Conservation (phyloP, 2,329 filamentous ascomycete species). For the Proliferodiscus dingleyae region DNA sequence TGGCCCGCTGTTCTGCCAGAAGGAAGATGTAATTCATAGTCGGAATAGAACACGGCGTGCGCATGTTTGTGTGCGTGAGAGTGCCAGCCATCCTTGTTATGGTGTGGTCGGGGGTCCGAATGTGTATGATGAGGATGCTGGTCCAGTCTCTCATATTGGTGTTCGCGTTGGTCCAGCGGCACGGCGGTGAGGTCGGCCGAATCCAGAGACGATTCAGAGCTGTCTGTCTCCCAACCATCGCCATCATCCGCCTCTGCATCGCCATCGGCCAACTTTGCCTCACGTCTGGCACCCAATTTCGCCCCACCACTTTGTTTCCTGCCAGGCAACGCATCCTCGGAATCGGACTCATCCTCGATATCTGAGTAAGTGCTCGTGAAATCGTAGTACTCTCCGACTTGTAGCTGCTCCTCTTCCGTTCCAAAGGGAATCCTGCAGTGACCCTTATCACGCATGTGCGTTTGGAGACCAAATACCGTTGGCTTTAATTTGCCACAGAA, state of each 20-base stretch:
- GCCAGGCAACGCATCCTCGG: constrained; percentile 45
- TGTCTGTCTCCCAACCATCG: constrained; percentile 95
- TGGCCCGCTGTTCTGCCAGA: constrained; percentile 87
- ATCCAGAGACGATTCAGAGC: constrained; percentile 80
- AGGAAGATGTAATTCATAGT: constrained; percentile 90
- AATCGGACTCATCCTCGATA: constrained; percentile 57
- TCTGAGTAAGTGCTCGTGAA: constrained; percentile 96
- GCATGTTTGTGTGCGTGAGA: constrained; percentile 72
- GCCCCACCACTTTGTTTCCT: constrained; percentile 54
- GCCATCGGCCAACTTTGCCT: constrained; percentile 46
- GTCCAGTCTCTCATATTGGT: constrained; percentile 67
- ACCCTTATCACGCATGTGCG: constrained; percentile 94
- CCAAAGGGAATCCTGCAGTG: constrained; percentile 96
- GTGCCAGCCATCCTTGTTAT: constrained; percentile 72
- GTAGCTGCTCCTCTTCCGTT: constrained; percentile 82
- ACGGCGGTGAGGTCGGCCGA: constrained; percentile 79
- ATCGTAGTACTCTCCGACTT: constrained; percentile 95
- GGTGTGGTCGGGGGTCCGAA: constrained; percentile 66
- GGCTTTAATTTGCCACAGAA: constrained; percentile 81
- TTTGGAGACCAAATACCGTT: constrained; percentile 76
- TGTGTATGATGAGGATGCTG: constrained; percentile 73
- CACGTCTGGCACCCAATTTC: constrained; percentile 62
- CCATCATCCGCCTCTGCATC: constrained; percentile 55
- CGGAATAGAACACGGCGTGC: constrained; percentile 80
- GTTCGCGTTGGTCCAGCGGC: constrained; percentile 65